phyloP scores from a whole-genome alignment of 495 filamentous ascomycete genomes.

The Cercophora sp. region DNA sequence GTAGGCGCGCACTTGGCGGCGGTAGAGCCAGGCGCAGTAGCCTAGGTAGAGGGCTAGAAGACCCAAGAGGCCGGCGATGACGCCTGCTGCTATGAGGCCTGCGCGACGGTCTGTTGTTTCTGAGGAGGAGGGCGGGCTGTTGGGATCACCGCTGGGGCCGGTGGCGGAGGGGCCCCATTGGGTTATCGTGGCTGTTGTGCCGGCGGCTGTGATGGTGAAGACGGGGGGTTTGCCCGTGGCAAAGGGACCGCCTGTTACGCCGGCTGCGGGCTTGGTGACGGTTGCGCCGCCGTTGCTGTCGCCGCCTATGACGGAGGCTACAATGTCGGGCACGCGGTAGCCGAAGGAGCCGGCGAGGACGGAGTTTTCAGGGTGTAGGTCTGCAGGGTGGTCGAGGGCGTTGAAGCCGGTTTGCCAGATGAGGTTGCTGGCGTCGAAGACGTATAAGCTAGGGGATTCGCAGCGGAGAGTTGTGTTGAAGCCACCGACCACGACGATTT shows the following conservation, averaged over 20 bases:
- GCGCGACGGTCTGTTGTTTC: slow-evolving; percentile 35
- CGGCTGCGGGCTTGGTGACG: slow-evolving; percentile 58
- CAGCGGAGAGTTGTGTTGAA: slow-evolving; percentile 59
- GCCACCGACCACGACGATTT: slow-evolving; percentile 70
- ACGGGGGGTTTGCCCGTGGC: slow-evolving; percentile 61
- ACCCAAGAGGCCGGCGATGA: slow-evolving; percentile 57
- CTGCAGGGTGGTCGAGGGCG: slow-evolving; percentile 33
- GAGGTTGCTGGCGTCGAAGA: slow-evolving; percentile 60
- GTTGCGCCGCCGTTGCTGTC: slow-evolving; percentile 59
- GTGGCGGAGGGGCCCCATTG: slow-evolving; percentile 31
- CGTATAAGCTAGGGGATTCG: slow-evolving; percentile 65
- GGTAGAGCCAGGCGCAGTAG: slow-evolving; percentile 69
- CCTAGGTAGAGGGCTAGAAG: slow-evolving; percentile 59
- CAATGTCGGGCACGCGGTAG: slow-evolving; percentile 58
- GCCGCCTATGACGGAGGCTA: slow-evolving; percentile 63
- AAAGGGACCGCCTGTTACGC: slow-evolving; percentile 63
- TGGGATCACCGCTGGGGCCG: slow-evolving; percentile 1
- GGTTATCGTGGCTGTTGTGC: slow-evolving; percentile 53
- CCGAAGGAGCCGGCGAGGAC: slow-evolving; percentile 56
- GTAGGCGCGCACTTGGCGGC: slow-evolving; percentile 58
- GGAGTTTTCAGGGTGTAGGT: slow-evolving; percentile 36
- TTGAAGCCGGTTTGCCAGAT: slow-evolving; percentile 60
- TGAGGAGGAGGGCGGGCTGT: slow-evolving; percentile 1
- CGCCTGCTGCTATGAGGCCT: slow-evolving; percentile 60
- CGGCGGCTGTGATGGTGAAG: slow-evolving; percentile 60